Evolutionary conservation across 2,329 filamentous ascomycete genomes (phyloP).

Genomic region (Talaromyces sp.): DNA sequence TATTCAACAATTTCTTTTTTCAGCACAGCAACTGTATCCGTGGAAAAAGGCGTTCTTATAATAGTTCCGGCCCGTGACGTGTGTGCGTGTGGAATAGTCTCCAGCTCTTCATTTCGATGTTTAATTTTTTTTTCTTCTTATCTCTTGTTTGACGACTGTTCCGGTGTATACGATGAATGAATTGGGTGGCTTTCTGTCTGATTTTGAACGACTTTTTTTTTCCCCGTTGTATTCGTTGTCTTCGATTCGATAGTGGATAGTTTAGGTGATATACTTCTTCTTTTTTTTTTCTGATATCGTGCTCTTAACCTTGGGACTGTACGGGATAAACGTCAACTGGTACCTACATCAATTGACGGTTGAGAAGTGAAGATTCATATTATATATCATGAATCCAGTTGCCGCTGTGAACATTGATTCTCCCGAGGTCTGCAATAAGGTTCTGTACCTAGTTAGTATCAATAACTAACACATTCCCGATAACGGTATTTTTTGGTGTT

Average conservation of each 20-base stretch:
- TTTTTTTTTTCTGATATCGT: not conserved
- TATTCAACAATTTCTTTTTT: not conserved
- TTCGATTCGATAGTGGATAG: not conserved
- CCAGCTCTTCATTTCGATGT: not conserved
- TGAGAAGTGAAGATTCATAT: no score
- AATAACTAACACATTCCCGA: no score
- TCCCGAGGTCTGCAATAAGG: no score
- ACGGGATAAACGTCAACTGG: no score
- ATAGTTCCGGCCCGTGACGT: not conserved
- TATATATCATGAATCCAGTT: no score
- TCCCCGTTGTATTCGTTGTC: not conserved
- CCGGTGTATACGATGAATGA: slow-evolving; percentile 9
- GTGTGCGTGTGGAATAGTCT: not conserved
- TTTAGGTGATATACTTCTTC: slow-evolving; percentile 1
- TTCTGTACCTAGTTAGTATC: no score
- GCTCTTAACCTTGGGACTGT: no score
- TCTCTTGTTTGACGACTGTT: not conserved
- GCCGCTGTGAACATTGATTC: no score
- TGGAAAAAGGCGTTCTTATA: slow-evolving; percentile 1
- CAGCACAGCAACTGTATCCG: slow-evolving; percentile 1
- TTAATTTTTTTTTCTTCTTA: not conserved
- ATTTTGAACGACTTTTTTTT: not conserved
- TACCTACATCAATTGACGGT: no score
- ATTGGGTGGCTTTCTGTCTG: slow-evolving; percentile 6
- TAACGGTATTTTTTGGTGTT: no score